Percentiles rank a stretch among this genome's conserved stretches.
Conservation (phyloP, 1,139 yeast species). For the Waltiozyma sp. region DNA sequence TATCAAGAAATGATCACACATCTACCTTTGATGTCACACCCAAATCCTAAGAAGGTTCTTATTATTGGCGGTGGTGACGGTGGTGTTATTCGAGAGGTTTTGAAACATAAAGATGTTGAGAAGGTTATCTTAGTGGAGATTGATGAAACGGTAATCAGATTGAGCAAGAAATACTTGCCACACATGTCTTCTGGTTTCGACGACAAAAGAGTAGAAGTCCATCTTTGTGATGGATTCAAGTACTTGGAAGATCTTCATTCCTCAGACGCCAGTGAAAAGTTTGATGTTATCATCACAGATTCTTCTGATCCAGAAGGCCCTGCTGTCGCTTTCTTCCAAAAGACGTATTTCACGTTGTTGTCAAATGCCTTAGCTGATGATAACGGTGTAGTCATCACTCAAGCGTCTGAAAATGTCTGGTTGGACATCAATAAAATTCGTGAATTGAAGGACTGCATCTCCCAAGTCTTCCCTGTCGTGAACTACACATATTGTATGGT, state of each 20-base stretch:
- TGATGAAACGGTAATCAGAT: slow-evolving; percentile 73
- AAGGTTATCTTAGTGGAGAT: slow-evolving; percentile 79
- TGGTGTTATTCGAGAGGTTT: slow-evolving; percentile 77
- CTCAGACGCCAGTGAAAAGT: slow-evolving; percentile 25
- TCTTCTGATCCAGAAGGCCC: slow-evolving; percentile 98
- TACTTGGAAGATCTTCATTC: slow-evolving; percentile 39
- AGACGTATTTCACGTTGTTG: slow-evolving; percentile 66
- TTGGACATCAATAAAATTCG: slow-evolving; percentile 60
- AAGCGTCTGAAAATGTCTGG: slow-evolving; percentile 84
- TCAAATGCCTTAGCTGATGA: slow-evolving; percentile 48
- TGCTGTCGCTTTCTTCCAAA: slow-evolving; percentile 86
- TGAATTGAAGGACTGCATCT: slow-evolving; percentile 48
- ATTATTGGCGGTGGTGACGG: slow-evolving; percentile 96
- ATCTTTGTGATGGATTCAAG: slow-evolving; percentile 84
- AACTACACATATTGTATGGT: slow-evolving; percentile 78
- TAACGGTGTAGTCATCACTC: slow-evolving; percentile 81
- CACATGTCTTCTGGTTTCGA: slow-evolving; percentile 63
- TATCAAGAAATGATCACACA: slow-evolving; percentile 87
- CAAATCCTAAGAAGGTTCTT: slow-evolving; percentile 59
- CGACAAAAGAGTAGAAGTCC: slow-evolving; percentile 63
- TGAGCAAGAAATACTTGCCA: slow-evolving; percentile 69
- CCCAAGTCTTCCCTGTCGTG: slow-evolving; percentile 67
- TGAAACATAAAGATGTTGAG: slow-evolving; percentile 66
- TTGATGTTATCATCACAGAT: slow-evolving; percentile 87
- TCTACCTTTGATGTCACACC: slow-evolving; percentile 67